Evolutionary conservation across 176 grass and related monocot genomes (phyloP), one percentile per base, ranked within the genome.

Genomic region (Elaeis guineensis): DNA sequence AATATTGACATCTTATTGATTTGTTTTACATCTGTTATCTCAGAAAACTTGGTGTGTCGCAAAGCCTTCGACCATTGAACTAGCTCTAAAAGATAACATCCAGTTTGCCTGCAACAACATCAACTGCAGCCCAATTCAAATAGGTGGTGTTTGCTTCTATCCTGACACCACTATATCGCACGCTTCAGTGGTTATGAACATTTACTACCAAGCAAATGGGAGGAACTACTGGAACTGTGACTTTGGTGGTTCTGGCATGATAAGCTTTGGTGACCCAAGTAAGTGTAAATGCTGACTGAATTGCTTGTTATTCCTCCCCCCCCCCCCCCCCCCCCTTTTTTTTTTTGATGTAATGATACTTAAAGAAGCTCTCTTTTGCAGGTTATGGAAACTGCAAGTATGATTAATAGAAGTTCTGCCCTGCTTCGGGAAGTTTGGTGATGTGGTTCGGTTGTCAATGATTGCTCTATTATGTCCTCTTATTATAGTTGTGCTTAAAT

Each of bases 11-110:
- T 28, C 4, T 28, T 28, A 28, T 28, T 28, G 25, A 28, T 28
- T 28, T 28, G 25, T 28, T 28, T 4, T 28, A 28, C 25, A 28
- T 4, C 25, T 60, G 14, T 28, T 2, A 22, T 60, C 17, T 16
- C 25, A 63, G 60, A 35, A 63, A 49, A 49, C 60, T 19, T 63
- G 60, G 60, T 63, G 60, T 16, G 6, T 62, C n/a, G 26, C 60
- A 4, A 62, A 62, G 17, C 60, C 60, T 14, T 18, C 17, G n/a
- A 11, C 28, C 3, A 21, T 3, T 44, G 17, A 48, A 7, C 0
- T 1, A 19, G 17, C 0, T n/a, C 59, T 62, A 3, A 2, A 17
- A 16, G 25, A 39, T 12, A 62, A 62, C 59, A 62, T 62, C 16
- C 15, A 32, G 26, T 62, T 35, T 39, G 59, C 25, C 6, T 62